These are phyloP conservation scores for Aspergillus mulundensis DNA, from an alignment of 495 filamentous ascomycete species.

Conservation along the genomic window DNA sequence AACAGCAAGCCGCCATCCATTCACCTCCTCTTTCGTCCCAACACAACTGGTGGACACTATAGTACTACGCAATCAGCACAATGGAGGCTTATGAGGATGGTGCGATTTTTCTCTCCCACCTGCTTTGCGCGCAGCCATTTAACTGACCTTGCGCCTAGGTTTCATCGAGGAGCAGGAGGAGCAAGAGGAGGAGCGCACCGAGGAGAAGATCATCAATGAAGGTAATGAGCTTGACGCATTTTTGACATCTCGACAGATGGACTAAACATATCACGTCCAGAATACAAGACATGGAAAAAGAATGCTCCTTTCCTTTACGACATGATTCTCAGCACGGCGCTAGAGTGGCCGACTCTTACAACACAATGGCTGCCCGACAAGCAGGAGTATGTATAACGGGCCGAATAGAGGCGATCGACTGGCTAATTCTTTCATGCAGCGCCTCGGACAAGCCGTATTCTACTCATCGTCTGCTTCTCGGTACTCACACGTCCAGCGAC, in stretches of 20 bases:
- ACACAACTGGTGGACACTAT: neutral
- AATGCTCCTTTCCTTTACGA: slow-evolving; percentile 98
- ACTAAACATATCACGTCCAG: slow-evolving; percentile 39
- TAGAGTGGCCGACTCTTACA: slow-evolving; percentile 97
- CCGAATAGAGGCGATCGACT: neutral
- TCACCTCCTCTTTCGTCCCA: neutral
- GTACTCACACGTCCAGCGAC: slow-evolving; percentile 87
- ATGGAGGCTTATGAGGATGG: slow-evolving; percentile 45
- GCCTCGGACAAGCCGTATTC: slow-evolving; percentile 79
- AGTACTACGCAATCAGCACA: slow-evolving; percentile 3
- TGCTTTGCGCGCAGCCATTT: slow-evolving; percentile 4
- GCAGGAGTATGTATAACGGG: slow-evolving; percentile 60
- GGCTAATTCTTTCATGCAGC: slow-evolving; percentile 33
- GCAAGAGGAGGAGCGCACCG: slow-evolving; percentile 68
- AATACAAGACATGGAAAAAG: slow-evolving; percentile 99
- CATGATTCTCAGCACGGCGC: slow-evolving; percentile 85
- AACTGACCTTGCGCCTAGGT: slow-evolving; percentile 21
- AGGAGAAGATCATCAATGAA: slow-evolving; percentile 90
- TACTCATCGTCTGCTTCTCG: slow-evolving; percentile 86
- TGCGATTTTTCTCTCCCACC: slow-evolving; percentile 11
- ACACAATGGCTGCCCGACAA: slow-evolving; percentile 98
- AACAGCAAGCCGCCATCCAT: neutral
- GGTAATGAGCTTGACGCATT: slow-evolving; percentile 42
- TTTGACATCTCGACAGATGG: neutral
- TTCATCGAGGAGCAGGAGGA: slow-evolving; percentile 48